Conservation (phyloP, 2,329 filamentous ascomycete species). For the Hypomyces rosellus region DNA sequence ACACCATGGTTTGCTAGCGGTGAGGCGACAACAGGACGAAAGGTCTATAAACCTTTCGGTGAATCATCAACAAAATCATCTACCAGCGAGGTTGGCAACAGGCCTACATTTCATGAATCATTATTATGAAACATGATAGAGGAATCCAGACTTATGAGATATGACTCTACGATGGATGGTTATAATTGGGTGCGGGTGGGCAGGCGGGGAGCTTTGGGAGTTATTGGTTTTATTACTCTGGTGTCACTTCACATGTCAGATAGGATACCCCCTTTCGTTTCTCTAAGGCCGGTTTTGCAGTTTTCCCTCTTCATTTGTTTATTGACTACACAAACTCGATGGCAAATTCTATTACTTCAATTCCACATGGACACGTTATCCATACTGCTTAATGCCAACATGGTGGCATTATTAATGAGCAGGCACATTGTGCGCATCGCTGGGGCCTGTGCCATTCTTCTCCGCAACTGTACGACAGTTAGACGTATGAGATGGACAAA, state of each 20-base stretch:
- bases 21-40: too few relatives aligned
- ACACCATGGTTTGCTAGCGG: neutral
- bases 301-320: neutral
- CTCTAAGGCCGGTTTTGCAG: neutral
- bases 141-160: too few relatives aligned
- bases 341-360: neutral
- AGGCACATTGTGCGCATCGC: slow-evolving; percentile 23
- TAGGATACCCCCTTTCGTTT: slow-evolving; percentile 33
- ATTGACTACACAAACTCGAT: neutral
- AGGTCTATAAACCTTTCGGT: too few relatives aligned
- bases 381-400: neutral
- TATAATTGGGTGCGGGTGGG: neutral
- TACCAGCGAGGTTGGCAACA: too few relatives aligned
- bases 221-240: slow-evolving; percentile 20
- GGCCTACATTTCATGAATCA: too few relatives aligned
- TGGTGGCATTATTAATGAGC: slow-evolving; percentile 23
- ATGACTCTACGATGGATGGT: too few relatives aligned
- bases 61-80: too few relatives aligned
- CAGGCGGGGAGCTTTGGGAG: slow-evolving; percentile 1
- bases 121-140: too few relatives aligned
- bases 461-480: slow-evolving; percentile 43
- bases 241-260: slow-evolving; percentile 22
- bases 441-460: slow-evolving; percentile 47
- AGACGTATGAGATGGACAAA: slow-evolving; percentile 10
- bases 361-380: neutral